A percentile compares a stretch with the other conserved stretches of the same genome.
phyloP scores from a whole-genome alignment of 2,329 filamentous ascomycete species.

The Diaporthe vaccinii region DNA sequence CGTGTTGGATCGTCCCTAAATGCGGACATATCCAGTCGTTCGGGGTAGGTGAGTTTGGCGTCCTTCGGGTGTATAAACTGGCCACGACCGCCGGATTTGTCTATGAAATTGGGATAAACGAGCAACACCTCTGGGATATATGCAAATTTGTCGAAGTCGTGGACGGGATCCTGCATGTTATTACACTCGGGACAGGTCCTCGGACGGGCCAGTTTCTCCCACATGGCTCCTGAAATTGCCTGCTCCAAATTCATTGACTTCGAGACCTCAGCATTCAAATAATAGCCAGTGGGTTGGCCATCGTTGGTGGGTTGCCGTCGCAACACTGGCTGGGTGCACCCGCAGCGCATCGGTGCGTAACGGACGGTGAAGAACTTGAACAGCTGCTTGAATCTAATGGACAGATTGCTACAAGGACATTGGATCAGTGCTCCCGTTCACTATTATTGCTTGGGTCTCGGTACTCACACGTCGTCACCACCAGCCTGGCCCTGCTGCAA shows the following conservation, averaged over 20 bases:
- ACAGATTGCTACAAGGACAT: background rate
- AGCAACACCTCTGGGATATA: conserved; percentile 12
- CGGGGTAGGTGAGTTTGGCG: background rate
- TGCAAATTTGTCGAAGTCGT: background rate
- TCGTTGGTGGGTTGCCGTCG: background rate
- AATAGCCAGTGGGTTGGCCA: background rate
- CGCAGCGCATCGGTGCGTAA: background rate
- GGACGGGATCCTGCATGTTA: background rate
- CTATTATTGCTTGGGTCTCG: background rate
- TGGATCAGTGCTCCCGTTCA: background rate
- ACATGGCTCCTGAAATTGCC: conserved; percentile 6
- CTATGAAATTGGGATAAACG: background rate
- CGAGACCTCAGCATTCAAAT: background rate
- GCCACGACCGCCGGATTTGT: background rate
- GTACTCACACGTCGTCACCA: background rate
- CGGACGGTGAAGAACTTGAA: background rate
- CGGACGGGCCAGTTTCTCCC: background rate
- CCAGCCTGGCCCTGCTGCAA: background rate
- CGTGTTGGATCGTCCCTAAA: background rate
- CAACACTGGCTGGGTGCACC: background rate
- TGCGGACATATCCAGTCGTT: conserved; percentile 6
- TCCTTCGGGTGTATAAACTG: background rate
- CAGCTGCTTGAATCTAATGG: conserved; percentile 1
- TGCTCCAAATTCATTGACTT: background rate
- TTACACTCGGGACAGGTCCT: background rate